Conservation (phyloP, 2,329 filamentous ascomycete genomes). For the Seiridium cupressi region DNA sequence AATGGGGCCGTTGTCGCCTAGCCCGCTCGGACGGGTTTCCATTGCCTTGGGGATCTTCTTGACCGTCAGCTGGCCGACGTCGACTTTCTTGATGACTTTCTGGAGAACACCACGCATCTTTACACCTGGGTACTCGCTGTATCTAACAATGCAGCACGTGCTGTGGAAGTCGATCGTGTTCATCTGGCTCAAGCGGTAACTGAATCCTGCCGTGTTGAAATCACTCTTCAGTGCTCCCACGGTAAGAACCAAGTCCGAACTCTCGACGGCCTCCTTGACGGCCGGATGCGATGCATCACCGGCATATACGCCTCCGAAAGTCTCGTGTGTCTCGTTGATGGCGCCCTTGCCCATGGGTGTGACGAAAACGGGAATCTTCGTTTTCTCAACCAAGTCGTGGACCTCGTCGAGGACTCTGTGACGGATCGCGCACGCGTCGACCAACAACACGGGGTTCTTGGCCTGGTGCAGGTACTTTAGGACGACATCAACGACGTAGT, state of each 20-base stretch:
- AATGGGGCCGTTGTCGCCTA: slow-evolving; percentile 45
- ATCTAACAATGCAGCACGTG: slow-evolving; percentile 69
- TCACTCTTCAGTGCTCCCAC: slow-evolving; percentile 69
- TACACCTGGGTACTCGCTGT: slow-evolving; percentile 75
- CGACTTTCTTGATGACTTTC: slow-evolving; percentile 62
- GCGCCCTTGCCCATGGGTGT: slow-evolving; percentile 88
- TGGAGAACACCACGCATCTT: slow-evolving; percentile 76
- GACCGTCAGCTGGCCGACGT: slow-evolving; percentile 56
- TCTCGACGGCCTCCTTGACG: slow-evolving; percentile 64
- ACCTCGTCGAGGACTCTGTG: slow-evolving; percentile 73
- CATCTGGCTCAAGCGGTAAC: slow-evolving; percentile 73
- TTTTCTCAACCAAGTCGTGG: slow-evolving; percentile 69
- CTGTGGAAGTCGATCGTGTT: slow-evolving; percentile 81
- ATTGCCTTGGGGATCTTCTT: slow-evolving; percentile 50
- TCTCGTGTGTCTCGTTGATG: slow-evolving; percentile 72
- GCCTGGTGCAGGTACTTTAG: slow-evolving; percentile 71
- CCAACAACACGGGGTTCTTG: slow-evolving; percentile 73
- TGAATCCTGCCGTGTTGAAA: slow-evolving; percentile 82
- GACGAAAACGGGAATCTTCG: slow-evolving; percentile 78
- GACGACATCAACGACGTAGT: slow-evolving; percentile 80
- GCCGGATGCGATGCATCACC: slow-evolving; percentile 70
- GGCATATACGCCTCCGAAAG: slow-evolving; percentile 81
- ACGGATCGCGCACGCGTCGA: slow-evolving; percentile 80
- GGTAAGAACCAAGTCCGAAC: slow-evolving; percentile 67
- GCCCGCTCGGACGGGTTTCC: slow-evolving; percentile 39